Conservation (phyloP, 352 stramenopile genomes). For the Phytophthora tubulina region DNA sequence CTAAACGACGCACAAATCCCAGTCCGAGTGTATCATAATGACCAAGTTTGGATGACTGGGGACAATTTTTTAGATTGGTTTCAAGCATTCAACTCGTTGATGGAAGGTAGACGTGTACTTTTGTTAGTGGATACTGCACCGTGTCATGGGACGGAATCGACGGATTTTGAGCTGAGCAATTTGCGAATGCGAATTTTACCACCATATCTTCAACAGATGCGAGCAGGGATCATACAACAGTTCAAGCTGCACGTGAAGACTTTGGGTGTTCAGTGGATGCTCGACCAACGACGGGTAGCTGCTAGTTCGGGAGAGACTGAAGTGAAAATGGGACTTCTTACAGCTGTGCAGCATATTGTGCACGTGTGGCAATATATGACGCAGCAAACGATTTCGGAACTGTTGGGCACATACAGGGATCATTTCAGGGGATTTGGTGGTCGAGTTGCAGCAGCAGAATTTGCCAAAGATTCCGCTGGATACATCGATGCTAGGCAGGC, state of each 20-base stretch:
- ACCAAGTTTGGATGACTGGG: slow-evolving; percentile 29
- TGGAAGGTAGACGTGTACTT: slow-evolving; percentile 28
- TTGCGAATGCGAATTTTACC: slow-evolving; percentile 17
- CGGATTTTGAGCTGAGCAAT: slow-evolving; percentile 24
- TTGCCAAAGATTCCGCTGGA: slow-evolving; percentile 11
- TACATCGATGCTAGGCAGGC: slow-evolving; percentile 18
- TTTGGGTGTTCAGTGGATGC: slow-evolving; percentile 30
- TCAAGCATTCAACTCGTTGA: slow-evolving; percentile 22
- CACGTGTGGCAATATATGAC: slow-evolving; percentile 24
- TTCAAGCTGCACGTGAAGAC: slow-evolving; percentile 30
- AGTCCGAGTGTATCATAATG: slow-evolving; percentile 22
- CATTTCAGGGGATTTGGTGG: slow-evolving; percentile 21
- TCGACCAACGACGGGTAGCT: slow-evolving; percentile 24
- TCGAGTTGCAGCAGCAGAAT: slow-evolving; percentile 16
- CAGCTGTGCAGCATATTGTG: slow-evolving; percentile 29
- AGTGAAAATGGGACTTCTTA: slow-evolving; percentile 27
- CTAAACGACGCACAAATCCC: slow-evolving; percentile 15
- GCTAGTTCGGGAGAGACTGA: slow-evolving; percentile 1
- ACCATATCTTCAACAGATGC: slow-evolving; percentile 24
- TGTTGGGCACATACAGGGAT: slow-evolving; percentile 30
- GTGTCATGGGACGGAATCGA: slow-evolving; percentile 21
- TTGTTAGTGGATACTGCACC: slow-evolving; percentile 30
- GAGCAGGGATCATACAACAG: slow-evolving; percentile 27
- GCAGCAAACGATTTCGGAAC: slow-evolving; percentile 12
- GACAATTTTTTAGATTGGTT: slow-evolving; percentile 31